A percentile compares a stretch with the other conserved stretches of the same genome.
Evolutionary conservation across 1,284 basidiomycete species (phyloP).

Genomic region (Leccinum subfulvum): DNA sequence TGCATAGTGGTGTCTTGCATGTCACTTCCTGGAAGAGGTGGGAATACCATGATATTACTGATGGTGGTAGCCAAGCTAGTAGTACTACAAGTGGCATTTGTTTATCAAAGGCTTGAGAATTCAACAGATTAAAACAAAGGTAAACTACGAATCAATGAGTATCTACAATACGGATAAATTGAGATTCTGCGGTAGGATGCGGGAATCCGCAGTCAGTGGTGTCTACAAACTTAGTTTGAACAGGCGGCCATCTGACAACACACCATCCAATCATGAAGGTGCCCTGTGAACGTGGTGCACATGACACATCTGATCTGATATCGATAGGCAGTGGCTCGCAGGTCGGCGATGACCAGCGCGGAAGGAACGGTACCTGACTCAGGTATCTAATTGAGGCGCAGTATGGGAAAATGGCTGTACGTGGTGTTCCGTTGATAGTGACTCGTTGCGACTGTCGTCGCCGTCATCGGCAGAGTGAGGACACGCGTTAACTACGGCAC

Average conservation of each 20-base stretch:
- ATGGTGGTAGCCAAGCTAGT: neutral
- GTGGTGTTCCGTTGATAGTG: slow-evolving; percentile 1
- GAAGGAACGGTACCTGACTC: slow-evolving; percentile 11
- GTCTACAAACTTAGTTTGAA: slow-evolving; percentile 11
- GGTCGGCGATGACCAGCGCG: slow-evolving; percentile 27
- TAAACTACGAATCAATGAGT: slow-evolving; percentile 10
- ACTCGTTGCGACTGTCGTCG: neutral
- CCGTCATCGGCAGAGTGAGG: slow-evolving; percentile 7
- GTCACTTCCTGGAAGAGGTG: slow-evolving; percentile 26
- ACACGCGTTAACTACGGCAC: slow-evolving; percentile 16
- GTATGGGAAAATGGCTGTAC: slow-evolving; percentile 13
- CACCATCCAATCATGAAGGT: slow-evolving; percentile 14
- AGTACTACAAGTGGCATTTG: slow-evolving; percentile 7
- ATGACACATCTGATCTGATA: slow-evolving; percentile 12
- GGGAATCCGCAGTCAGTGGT: slow-evolving; percentile 11
- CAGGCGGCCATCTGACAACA: neutral
- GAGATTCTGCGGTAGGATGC: neutral
- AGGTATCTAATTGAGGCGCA: slow-evolving; percentile 19
- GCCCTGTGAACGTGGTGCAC: slow-evolving; percentile 10
- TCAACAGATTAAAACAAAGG: slow-evolving; percentile 22
- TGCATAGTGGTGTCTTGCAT: slow-evolving; percentile 28
- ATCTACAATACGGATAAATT: slow-evolving; percentile 1
- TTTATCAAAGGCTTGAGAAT: slow-evolving; percentile 31
- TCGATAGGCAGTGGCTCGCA: slow-evolving; percentile 16
- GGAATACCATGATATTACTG: slow-evolving; percentile 30